Conservation (phyloP, 2,329 filamentous ascomycete genomes). For the Fusarium albosuccineum region DNA sequence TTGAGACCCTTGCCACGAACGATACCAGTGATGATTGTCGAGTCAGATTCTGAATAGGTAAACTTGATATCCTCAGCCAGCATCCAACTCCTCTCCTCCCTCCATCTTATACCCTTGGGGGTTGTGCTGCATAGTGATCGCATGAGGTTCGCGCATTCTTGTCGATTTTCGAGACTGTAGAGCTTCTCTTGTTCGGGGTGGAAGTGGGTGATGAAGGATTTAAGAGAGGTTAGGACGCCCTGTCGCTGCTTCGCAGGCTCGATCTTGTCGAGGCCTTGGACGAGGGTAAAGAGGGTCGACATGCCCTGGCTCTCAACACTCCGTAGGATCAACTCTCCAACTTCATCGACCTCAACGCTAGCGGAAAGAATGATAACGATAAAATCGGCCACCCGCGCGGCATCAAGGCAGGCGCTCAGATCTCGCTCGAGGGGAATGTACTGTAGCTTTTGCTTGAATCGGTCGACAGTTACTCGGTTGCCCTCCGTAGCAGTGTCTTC, state of each 20-base stretch:
- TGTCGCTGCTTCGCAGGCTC: constrained; percentile 83
- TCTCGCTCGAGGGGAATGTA: constrained; percentile 83
- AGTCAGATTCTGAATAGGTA: constrained; percentile 69
- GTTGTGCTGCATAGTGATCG: constrained; percentile 91
- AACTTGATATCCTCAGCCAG: constrained; percentile 86
- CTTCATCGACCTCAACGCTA: constrained; percentile 83
- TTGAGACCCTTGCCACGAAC: constrained; percentile 90
- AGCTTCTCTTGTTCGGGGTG: constrained; percentile 93
- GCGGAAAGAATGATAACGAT: constrained; percentile 88
- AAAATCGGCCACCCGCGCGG: constrained; percentile 90
- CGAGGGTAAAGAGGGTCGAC: constrained; percentile 89
- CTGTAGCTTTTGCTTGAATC: constrained; percentile 95
- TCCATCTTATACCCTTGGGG: constrained; percentile 95
- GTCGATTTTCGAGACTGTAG: constrained; percentile 86
- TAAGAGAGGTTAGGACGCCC: constrained; percentile 84
- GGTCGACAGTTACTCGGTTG: constrained; percentile 79
- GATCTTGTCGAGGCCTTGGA: constrained; percentile 82
- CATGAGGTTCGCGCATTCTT: constrained; percentile 92
- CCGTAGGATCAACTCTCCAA: constrained; percentile 87
- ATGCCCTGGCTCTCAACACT: constrained; percentile 94
- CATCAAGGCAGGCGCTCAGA: constrained; percentile 83
- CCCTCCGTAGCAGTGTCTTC: constrained; percentile 72
- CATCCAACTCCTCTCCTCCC: constrained; percentile 97
- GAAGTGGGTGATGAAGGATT: constrained; percentile 94
- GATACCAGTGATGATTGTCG: constrained; percentile 84